Conservation (phyloP, 2,329 filamentous ascomycete species). For the Dactylella cylindrospora region DNA sequence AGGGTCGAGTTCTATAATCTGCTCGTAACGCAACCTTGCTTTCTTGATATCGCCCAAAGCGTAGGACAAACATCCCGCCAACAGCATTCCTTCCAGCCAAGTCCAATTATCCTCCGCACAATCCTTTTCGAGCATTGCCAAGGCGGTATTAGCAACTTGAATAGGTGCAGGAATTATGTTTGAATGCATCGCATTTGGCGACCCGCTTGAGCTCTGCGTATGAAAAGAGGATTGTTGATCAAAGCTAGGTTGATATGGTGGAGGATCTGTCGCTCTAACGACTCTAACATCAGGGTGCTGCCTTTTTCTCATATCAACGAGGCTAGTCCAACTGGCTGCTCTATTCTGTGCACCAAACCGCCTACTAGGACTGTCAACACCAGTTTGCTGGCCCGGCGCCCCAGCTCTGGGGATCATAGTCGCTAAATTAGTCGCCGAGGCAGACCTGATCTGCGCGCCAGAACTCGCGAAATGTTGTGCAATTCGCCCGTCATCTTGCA, state of each 20-base stretch:
- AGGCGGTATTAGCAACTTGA: constrained; percentile 61
- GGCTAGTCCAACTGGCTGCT: constrained; percentile 32
- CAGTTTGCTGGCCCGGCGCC: constrained; percentile 2
- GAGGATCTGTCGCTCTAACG: constrained; percentile 30
- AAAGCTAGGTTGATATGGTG: constrained; percentile 25
- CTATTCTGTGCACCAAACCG: constrained; percentile 31
- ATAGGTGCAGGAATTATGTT: constrained; percentile 28
- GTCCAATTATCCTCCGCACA: constrained; percentile 80
- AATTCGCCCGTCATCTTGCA: constrained; percentile 32
- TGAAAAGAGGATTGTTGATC: constrained; percentile 28
- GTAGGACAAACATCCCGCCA: constrained; percentile 89
- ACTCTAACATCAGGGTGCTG: constrained; percentile 33
- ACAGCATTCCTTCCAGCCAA: constrained; percentile 90
- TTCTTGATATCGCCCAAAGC: constrained; percentile 48
- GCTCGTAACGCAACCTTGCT: constrained; percentile 58
- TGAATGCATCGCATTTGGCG: constrained; percentile 23
- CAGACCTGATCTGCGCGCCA: background rate
- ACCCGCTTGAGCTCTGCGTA: constrained; percentile 20
- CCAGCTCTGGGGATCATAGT: constrained; percentile 12
- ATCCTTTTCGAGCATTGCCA: constrained; percentile 71
- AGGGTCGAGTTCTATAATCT: constrained; percentile 62
- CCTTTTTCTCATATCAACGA: constrained; percentile 26
- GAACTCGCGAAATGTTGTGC: too few relatives aligned
- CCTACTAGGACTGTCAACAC: constrained; percentile 1
- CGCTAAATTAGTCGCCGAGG: too few relatives aligned